Evolutionary conservation across 2,329 filamentous ascomycete genomes (phyloP).

Genomic region (Fusarium sp.): DNA sequence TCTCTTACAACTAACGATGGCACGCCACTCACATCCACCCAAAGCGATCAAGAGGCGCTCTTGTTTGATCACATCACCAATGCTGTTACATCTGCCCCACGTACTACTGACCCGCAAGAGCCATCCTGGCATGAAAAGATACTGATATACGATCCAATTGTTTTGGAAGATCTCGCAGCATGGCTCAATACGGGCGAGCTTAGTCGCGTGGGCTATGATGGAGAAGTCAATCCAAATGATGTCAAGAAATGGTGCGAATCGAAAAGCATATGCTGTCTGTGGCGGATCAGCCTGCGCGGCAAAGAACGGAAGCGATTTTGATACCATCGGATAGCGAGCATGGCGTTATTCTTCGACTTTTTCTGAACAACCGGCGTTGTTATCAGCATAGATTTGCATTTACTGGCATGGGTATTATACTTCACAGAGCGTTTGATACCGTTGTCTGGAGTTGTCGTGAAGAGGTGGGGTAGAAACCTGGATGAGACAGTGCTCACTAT

Average conservation of each 20-base stretch:
- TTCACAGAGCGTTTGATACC: not conserved
- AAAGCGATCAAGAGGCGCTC: conserved; percentile 54
- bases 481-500: conserved; percentile 3
- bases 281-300: conserved; percentile 66
- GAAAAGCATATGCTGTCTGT: conserved; percentile 85
- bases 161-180: conserved; percentile 83
- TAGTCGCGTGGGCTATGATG: conserved; percentile 70
- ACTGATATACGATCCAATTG: conserved; percentile 89
- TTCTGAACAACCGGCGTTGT: conserved; percentile 1
- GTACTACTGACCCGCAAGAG: conserved; percentile 58
- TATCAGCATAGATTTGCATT: not conserved
- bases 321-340: conserved; percentile 25
- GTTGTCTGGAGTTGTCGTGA: not conserved
- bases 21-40: conserved; percentile 52
- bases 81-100: conserved; percentile 63
- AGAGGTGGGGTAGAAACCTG: not conserved
- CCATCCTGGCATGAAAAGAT: conserved; percentile 93
- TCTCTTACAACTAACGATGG: conserved; percentile 57
- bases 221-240: conserved; percentile 69
- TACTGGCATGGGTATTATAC: not conserved
- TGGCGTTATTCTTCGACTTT: conserved; percentile 24
- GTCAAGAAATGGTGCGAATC: conserved; percentile 92
- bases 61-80: conserved; percentile 65
- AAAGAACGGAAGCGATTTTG: conserved; percentile 63
- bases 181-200: conserved; percentile 84